Evolutionary conservation across 2,329 filamentous ascomycete species (phyloP).

Genomic region (Colletotrichum lindemuthianum): DNA sequence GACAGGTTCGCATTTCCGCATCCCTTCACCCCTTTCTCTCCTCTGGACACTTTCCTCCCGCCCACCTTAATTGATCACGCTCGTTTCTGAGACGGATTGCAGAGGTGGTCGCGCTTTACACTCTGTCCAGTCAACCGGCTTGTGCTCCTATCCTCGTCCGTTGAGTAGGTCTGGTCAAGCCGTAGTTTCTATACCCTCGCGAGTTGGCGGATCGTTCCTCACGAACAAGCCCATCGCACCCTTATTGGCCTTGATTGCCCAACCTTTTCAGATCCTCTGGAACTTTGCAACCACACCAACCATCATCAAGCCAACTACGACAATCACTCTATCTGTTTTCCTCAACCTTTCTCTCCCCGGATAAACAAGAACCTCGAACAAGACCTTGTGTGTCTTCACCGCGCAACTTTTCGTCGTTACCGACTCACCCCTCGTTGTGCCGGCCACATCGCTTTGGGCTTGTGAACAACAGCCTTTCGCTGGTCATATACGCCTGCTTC

Average conservation of each 20-base stretch:
- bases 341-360: not conserved
- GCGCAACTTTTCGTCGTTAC: slow-evolving; percentile 9
- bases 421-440: slow-evolving; percentile 24
- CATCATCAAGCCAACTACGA: slow-evolving; percentile 23
- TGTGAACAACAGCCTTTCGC: slow-evolving; percentile 9
- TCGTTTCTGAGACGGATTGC: slow-evolving; percentile 28
- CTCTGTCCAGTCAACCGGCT: slow-evolving; percentile 15
- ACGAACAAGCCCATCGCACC: slow-evolving; percentile 2
- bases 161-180: slow-evolving; percentile 11
- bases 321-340: slow-evolving; percentile 8
- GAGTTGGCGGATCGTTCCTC: not conserved
- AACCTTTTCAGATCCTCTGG: slow-evolving; percentile 1
- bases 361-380: too few relatives aligned
- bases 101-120: slow-evolving; percentile 26
- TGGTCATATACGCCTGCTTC: not conserved
- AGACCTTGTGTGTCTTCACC: too few relatives aligned
- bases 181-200: not conserved
- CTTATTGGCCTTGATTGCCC: slow-evolving; percentile 9
- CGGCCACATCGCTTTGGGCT: slow-evolving; percentile 30
- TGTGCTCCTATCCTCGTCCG: slow-evolving; percentile 7
- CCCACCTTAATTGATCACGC: slow-evolving; percentile 29
- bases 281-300: too few relatives aligned
- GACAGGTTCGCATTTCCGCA: slow-evolving; percentile 23
- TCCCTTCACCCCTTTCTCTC: slow-evolving; percentile 36
- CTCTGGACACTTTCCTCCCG: slow-evolving; percentile 12